Percentiles rank a stretch among this genome's conserved stretches.
Evolutionary conservation across 352 stramenopile genomes (phyloP).

Genomic region (Phytophthora nicotianae): DNA sequence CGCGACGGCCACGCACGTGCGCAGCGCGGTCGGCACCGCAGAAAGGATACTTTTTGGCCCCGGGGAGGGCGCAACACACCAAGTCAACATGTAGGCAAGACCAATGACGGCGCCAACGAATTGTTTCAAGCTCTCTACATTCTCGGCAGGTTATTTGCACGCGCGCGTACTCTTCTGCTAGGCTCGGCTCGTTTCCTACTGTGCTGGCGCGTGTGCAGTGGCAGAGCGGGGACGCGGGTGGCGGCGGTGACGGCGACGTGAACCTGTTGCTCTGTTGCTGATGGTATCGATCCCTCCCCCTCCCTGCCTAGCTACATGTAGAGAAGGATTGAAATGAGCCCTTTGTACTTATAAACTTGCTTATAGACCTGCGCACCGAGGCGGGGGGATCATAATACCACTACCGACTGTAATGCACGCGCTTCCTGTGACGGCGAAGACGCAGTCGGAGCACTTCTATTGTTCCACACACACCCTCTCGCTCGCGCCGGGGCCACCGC

Average conservation of each 20-base stretch:
- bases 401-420: conserved; percentile 49
- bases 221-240: not conserved
- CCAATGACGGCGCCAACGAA: conserved; percentile 11
- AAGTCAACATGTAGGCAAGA: not conserved
- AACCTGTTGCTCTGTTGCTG: not conserved
- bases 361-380: conserved; percentile 50
- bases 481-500: conserved; percentile 15
- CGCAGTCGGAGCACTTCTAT: conserved; percentile 42
- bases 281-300: conserved; percentile 8
- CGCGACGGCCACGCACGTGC: conserved; percentile 19
- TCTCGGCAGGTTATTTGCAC: conserved; percentile 42
- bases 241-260: not conserved
- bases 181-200: conserved; percentile 29
- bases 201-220: conserved; percentile 8
- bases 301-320: conserved; percentile 6
- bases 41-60: conserved; percentile 35
- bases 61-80: not conserved
- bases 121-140: conserved; percentile 37
- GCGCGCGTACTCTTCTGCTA: conserved; percentile 37
- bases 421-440: conserved; percentile 44
- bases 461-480: conserved; percentile 42
- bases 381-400: conserved; percentile 44
- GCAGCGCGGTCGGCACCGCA: conserved; percentile 9
- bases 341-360: conserved; percentile 57
- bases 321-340: conserved; percentile 39